A percentile compares a stretch with the other conserved stretches of the same genome.
phyloP scores from a whole-genome alignment of 2,329 filamentous ascomycete genomes.

The Colletotrichum shisoi region DNA sequence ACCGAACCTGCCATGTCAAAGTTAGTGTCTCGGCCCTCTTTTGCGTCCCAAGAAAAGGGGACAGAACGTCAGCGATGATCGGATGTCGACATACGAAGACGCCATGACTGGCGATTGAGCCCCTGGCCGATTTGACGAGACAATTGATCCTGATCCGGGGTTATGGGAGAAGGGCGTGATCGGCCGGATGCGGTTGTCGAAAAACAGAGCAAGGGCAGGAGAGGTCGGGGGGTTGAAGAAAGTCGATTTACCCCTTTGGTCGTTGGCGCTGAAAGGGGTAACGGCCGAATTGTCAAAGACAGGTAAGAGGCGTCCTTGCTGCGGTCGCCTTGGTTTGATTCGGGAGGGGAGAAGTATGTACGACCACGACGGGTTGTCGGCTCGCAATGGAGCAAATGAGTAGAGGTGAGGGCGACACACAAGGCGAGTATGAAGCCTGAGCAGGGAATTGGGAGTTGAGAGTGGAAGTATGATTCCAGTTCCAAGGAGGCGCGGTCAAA shows the following conservation, averaged over 20 bases:
- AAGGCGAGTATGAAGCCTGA: slow-evolving; percentile 9
- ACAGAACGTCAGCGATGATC: slow-evolving; percentile 19
- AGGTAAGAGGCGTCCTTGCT: slow-evolving; percentile 24
- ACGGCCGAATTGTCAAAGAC: slow-evolving; percentile 36
- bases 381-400: slow-evolving; percentile 19
- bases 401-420: background rate
- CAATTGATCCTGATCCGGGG: slow-evolving; percentile 31
- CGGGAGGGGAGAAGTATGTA: background rate
- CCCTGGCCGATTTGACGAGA: slow-evolving; percentile 31
- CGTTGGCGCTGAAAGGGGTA: slow-evolving; percentile 36
- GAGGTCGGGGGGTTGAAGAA: slow-evolving; percentile 17
- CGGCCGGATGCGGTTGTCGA: slow-evolving; percentile 36
- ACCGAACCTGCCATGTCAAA: slow-evolving; percentile 61
- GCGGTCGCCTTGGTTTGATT: slow-evolving; percentile 14
- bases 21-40: slow-evolving; percentile 37
- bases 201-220: slow-evolving; percentile 12
- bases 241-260: slow-evolving; percentile 37
- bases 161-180: slow-evolving; percentile 17
- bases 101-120: slow-evolving; percentile 40
- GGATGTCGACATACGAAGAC: slow-evolving; percentile 37
- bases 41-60: slow-evolving; percentile 22
- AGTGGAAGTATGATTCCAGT: slow-evolving; percentile 22
- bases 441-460: slow-evolving; percentile 24
- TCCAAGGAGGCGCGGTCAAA: slow-evolving; percentile 26
- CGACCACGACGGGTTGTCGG: slow-evolving; percentile 2